A percentile compares a stretch with the other conserved stretches of the same genome.
Conservation (phyloP, 2,329 filamentous ascomycete species). For the Botrytis byssoidea region DNA sequence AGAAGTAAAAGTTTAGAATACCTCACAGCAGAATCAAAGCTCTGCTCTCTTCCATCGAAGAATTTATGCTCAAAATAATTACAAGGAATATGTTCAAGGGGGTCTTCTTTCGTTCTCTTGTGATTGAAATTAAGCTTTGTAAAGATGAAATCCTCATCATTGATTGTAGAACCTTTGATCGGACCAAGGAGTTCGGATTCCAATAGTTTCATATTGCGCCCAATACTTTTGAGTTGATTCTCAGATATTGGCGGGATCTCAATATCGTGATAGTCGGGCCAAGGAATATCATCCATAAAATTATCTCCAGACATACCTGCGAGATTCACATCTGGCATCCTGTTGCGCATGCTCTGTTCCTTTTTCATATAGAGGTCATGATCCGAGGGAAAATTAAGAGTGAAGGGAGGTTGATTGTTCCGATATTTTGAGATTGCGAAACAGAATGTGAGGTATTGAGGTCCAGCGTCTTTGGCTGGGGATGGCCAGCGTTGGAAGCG, state of each 20-base stretch:
- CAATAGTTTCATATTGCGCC: neutral
- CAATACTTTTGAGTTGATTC: neutral
- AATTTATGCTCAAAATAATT: neutral
- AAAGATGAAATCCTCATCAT: neutral
- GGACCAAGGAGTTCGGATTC: neutral
- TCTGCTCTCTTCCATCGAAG: neutral
- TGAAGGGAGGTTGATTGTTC: neutral
- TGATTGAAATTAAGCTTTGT: neutral
- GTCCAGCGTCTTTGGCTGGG: neutral
- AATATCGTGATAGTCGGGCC: neutral
- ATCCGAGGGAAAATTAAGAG: neutral
- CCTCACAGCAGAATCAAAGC: neutral
- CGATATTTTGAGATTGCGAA: neutral
- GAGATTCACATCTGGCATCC: neutral
- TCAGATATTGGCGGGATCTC: neutral
- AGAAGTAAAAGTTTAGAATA: neutral
- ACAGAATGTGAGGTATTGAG: neutral
- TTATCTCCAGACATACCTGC: constrained; percentile 1
- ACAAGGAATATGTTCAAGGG: neutral
- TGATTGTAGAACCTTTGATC: neutral
- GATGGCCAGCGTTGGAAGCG: neutral
- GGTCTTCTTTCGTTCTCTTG: neutral
- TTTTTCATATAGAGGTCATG: neutral
- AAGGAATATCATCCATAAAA: neutral
- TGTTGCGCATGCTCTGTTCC: neutral